Evolutionary conservation across 768 basidiomycete species (phyloP).

Genomic region (Russula compacta): DNA sequence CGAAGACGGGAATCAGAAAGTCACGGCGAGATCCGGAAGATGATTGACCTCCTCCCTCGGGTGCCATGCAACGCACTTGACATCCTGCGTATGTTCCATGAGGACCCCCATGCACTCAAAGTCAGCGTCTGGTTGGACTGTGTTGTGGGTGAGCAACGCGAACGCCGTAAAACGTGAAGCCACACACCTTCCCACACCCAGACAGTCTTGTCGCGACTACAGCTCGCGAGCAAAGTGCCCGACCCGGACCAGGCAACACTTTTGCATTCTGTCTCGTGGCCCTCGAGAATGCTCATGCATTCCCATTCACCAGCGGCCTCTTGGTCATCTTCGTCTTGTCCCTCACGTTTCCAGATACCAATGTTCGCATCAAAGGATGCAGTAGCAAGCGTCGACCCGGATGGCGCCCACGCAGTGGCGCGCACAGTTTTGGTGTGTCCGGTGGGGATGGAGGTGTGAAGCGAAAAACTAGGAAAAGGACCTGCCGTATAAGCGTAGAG

Average conservation of each 20-base stretch:
- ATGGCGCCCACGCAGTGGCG: conserved; percentile 80
- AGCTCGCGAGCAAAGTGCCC: conserved; percentile 76
- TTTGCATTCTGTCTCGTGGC: conserved; percentile 97
- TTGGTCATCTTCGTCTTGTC: conserved; percentile 31
- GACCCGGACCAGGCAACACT: conserved; percentile 28
- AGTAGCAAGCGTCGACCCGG: conserved; percentile 77
- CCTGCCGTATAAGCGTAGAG: conserved; percentile 57
- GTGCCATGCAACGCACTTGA: conserved; percentile 93
- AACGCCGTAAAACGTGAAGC: background rate
- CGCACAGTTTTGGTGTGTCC: conserved; percentile 87
- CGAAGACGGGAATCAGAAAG: conserved; percentile 17
- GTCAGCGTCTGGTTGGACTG: conserved; percentile 85
- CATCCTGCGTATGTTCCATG: conserved; percentile 96
- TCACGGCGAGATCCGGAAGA: background rate
- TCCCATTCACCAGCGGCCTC: conserved; percentile 59
- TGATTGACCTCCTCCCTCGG: conserved; percentile 71
- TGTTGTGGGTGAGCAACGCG: background rate
- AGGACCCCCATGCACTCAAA: conserved; percentile 92
- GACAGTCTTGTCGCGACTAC: conserved; percentile 93
- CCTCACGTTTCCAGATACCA: conserved; percentile 78
- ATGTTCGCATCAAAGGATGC: conserved; percentile 93
- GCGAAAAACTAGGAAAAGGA: conserved; percentile 35
- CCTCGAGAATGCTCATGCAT: conserved; percentile 77
- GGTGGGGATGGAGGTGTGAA: conserved; percentile 62
- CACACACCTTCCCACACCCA: conserved; percentile 96